These are phyloP conservation scores for Quercus tomentella DNA, from an alignment of 331 rosid genomes.

Conservation along the genomic window DNA sequence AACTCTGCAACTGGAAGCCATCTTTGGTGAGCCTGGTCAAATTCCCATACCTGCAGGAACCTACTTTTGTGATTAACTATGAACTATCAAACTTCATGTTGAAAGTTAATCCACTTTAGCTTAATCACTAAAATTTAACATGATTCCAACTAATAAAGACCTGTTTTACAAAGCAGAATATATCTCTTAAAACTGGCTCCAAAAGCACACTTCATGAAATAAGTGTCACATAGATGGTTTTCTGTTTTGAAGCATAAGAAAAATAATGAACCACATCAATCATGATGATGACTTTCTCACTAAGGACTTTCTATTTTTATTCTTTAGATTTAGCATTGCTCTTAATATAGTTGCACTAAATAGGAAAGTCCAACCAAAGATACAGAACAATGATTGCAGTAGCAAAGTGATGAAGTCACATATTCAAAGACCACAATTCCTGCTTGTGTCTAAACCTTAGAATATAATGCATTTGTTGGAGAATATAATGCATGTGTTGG, in stretches of 20 bases:
- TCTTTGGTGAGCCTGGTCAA: slow-evolving; percentile 93
- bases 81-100: not conserved
- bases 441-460: not conserved
- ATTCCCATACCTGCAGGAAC: slow-evolving; percentile 75
- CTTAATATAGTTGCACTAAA: not conserved
- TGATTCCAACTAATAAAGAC: not conserved
- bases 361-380: not conserved
- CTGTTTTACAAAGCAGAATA: not conserved
- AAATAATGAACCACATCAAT: not conserved
- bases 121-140: not conserved
- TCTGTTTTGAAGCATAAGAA: not conserved
- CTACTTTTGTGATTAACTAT: not conserved
- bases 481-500: not conserved
- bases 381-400: not conserved
- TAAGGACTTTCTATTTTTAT: not conserved
- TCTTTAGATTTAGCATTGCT: not conserved
- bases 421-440: not conserved
- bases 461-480: not conserved
- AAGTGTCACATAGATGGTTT: not conserved
- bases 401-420: not conserved
- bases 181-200: not conserved
- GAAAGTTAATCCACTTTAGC: not conserved
- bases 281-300: not conserved
- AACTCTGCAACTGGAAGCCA: slow-evolving; percentile 97
- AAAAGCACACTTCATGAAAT: not conserved